A percentile compares a stretch with the other conserved stretches of the same genome.
These are phyloP conservation scores for Paraphaeosphaeria minitans DNA, from an alignment of 2,329 filamentous ascomycete species.

Conservation along the genomic window DNA sequence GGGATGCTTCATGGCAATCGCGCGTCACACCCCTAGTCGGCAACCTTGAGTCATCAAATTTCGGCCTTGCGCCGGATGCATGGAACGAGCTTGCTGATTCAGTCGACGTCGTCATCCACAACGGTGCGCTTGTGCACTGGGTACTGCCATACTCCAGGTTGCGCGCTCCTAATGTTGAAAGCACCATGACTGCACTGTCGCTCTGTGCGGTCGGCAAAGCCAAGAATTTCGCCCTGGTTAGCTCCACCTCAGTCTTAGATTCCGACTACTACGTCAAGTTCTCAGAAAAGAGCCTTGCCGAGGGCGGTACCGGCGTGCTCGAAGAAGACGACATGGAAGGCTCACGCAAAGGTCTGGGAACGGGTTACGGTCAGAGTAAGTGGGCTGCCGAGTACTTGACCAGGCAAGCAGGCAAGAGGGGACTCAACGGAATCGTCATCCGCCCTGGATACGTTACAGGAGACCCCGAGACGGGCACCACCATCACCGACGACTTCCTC, in stretches of 20 bases:
- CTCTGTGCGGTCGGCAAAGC: slow-evolving; percentile 78
- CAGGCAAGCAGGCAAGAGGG: slow-evolving; percentile 76
- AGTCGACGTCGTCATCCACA: slow-evolving; percentile 75
- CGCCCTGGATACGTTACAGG: slow-evolving; percentile 87
- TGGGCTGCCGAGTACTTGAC: slow-evolving; percentile 79
- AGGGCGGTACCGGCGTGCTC: slow-evolving; percentile 67
- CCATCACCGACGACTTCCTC: slow-evolving; percentile 87
- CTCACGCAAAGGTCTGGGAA: slow-evolving; percentile 75
- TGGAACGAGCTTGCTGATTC: slow-evolving; percentile 70
- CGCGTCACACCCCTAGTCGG: slow-evolving; percentile 73
- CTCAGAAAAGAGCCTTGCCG: slow-evolving; percentile 65
- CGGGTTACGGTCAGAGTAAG: slow-evolving; percentile 90
- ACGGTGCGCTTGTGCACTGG: slow-evolving; percentile 77
- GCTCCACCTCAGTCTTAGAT: slow-evolving; percentile 82
- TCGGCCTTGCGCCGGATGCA: slow-evolving; percentile 69
- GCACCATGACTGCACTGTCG: slow-evolving; percentile 74
- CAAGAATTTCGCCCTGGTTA: slow-evolving; percentile 82
- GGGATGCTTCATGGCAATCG: slow-evolving; percentile 70
- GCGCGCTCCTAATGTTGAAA: slow-evolving; percentile 76
- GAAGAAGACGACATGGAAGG: slow-evolving; percentile 81
- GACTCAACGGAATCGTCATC: slow-evolving; percentile 75
- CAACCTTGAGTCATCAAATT: slow-evolving; percentile 71
- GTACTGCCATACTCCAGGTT: slow-evolving; percentile 76
- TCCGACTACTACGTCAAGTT: slow-evolving; percentile 79
- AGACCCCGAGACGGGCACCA: slow-evolving; percentile 69